Evolutionary conservation across 1,284 basidiomycete genomes (phyloP).

Genomic region (Phaffia rhodozyma): DNA sequence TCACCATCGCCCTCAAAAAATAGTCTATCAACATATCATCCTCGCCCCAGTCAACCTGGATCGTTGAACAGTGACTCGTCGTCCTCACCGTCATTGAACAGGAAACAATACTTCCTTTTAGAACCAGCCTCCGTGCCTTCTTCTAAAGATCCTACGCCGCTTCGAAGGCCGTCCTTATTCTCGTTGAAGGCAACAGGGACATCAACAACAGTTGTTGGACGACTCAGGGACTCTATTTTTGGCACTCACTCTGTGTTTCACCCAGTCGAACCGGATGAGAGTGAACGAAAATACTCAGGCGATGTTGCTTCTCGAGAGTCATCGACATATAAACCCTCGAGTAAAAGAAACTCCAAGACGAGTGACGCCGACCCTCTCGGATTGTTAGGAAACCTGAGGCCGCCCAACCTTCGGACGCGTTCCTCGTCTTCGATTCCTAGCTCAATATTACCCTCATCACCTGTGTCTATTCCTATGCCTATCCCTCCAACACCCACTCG

Average conservation of each 20-base stretch:
- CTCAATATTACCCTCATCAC: background rate
- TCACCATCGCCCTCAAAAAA: too few species aligned
- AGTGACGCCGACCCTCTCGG: background rate
- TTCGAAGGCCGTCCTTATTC: too few species aligned
- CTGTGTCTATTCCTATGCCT: constrained; percentile 1
- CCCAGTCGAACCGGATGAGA: background rate
- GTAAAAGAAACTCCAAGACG: background rate
- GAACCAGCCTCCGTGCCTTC: too few species aligned
- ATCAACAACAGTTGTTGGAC: too few species aligned
- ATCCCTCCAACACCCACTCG: background rate
- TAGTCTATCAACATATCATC: too few species aligned
- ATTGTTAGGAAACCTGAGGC: constrained; percentile 1
- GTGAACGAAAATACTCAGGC: background rate
- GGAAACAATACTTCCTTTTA: too few species aligned
- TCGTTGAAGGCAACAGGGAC: too few species aligned
- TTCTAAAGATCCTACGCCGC: too few species aligned
- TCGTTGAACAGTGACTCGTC: too few species aligned
- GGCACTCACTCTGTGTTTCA: background rate
- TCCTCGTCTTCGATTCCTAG: background rate
- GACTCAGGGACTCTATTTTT: constrained; percentile 11
- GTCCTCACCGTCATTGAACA: too few species aligned
- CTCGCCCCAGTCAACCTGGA: too few species aligned
- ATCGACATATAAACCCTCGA: too few species aligned
- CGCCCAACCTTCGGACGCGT: background rate
- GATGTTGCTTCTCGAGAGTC: background rate